Evolutionary conservation across 2,329 filamentous ascomycete genomes (phyloP).

Genomic region (Hymenoscyphus linearis): DNA sequence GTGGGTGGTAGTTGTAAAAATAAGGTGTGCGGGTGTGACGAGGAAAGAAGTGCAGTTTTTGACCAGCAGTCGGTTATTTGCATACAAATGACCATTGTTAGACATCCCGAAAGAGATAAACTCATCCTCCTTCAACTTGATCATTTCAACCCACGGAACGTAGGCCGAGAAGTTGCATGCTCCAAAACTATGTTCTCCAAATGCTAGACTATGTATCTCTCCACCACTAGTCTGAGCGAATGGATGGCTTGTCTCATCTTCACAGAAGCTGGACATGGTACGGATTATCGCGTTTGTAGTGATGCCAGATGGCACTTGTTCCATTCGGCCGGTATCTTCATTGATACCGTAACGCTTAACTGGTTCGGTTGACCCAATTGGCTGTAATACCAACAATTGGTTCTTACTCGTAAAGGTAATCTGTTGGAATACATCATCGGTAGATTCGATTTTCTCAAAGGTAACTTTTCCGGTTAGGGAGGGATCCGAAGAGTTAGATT

Average conservation of each 20-base stretch:
- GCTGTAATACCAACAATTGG: constrained; percentile 22
- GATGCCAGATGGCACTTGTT: constrained; percentile 14
- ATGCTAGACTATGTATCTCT: constrained; percentile 27
- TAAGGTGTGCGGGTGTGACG: constrained; percentile 73
- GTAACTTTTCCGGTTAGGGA: constrained; percentile 37
- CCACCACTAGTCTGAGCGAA: constrained; percentile 28
- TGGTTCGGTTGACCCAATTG: constrained; percentile 6
- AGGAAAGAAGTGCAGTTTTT: constrained; percentile 92
- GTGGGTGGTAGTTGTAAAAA: constrained; percentile 90
- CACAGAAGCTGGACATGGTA: constrained; percentile 24
- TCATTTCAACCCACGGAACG: constrained; percentile 33
- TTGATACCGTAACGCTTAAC: constrained; percentile 26
- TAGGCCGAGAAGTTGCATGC: constrained; percentile 28
- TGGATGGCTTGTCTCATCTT: constrained; percentile 20
- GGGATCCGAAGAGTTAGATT: constrained; percentile 44
- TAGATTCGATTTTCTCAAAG: constrained; percentile 33
- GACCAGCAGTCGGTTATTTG: constrained; percentile 65
- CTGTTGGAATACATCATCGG: constrained; percentile 21
- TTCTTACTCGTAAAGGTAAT: constrained; percentile 25
- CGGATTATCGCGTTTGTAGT: constrained; percentile 15
- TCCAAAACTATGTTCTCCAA: constrained; percentile 22
- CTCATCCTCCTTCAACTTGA: constrained; percentile 20
- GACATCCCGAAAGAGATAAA: constrained; percentile 55
- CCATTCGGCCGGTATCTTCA: constrained; percentile 26
- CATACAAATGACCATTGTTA: constrained; percentile 71